Conservation (phyloP, 805 yeast species). For the Candida insectalens region DNA sequence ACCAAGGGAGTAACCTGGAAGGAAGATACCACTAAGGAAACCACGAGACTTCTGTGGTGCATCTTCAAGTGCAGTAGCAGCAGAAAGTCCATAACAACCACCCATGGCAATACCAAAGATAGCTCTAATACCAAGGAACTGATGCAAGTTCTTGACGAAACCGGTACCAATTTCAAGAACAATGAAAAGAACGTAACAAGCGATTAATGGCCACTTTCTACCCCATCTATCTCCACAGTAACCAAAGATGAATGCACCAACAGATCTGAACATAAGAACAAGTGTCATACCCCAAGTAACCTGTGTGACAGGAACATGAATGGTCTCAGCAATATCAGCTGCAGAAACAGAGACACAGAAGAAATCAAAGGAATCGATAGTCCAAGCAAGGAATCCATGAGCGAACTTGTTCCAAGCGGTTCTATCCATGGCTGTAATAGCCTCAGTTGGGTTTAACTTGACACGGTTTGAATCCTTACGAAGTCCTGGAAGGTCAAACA, state of each 20-base stretch:
- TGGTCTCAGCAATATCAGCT: conserved; percentile 28
- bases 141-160: conserved; percentile 36
- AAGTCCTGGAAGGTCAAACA: conserved; percentile 6
- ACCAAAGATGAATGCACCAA: conserved; percentile 45
- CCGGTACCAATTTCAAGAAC: conserved; percentile 45
- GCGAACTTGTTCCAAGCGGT: conserved; percentile 38
- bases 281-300: conserved; percentile 37
- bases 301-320: conserved; percentile 28
- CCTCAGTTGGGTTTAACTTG: conserved; percentile 42
- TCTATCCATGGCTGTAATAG: conserved; percentile 31
- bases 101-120: conserved; percentile 47
- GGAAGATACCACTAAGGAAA: conserved; percentile 48
- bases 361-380: conserved; percentile 46
- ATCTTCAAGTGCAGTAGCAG: conserved; percentile 34
- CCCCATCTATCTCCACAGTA: conserved; percentile 40
- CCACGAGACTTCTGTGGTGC: conserved; percentile 35
- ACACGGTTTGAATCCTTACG: not conserved
- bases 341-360: conserved; percentile 29
- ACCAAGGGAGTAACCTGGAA: conserved; percentile 61
- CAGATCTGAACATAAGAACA: conserved; percentile 49
- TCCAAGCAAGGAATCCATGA: conserved; percentile 41
- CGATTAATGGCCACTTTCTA: conserved; percentile 38
- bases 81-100: conserved; percentile 33
- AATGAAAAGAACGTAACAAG: conserved; percentile 29
- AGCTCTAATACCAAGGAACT: conserved; percentile 45